Conservation (phyloP, 495 filamentous ascomycete species). For the Penicillium riverlandense region DNA sequence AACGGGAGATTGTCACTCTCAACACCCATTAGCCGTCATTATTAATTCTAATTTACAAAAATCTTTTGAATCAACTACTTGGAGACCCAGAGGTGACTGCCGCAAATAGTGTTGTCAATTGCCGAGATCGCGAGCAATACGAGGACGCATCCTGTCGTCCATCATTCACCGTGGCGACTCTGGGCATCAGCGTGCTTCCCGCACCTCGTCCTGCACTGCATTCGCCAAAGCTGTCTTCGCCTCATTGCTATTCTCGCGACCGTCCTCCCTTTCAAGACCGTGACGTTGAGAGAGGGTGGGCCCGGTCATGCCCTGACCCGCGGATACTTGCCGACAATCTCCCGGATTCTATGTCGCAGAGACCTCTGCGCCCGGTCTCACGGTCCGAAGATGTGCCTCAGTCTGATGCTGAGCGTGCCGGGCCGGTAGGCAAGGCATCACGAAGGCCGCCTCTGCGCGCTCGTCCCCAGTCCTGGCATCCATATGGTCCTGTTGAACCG, state of each 20-base stretch:
- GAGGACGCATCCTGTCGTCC: neutral
- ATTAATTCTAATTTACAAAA: no score
- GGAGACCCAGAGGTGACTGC: no score
- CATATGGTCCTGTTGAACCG: conserved; percentile 32
- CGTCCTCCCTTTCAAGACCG: conserved; percentile 24
- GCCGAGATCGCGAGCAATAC: no score
- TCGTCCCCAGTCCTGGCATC: conserved; percentile 32
- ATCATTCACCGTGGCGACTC: conserved; percentile 34
- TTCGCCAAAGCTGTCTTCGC: conserved; percentile 27
- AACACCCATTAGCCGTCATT: no score
- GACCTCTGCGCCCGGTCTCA: conserved; percentile 25
- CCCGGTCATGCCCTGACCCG: conserved; percentile 38
- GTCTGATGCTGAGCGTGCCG: conserved; percentile 14
- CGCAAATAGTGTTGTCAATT: no score
- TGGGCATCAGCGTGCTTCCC: conserved; percentile 34
- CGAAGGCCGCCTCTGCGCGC: conserved; percentile 22
- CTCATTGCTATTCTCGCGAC: conserved; percentile 24
- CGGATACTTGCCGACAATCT: conserved; percentile 20
- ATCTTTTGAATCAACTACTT: no score
- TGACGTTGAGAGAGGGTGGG: conserved; percentile 25
- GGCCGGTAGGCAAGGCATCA: conserved; percentile 9
- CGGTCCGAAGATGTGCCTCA: conserved; percentile 21
- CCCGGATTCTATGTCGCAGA: conserved; percentile 44
- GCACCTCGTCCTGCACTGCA: conserved; percentile 18
- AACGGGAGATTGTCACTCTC: no score